Percentiles rank a stretch among this genome's conserved stretches.
Conservation (phyloP, 169 alveolate genomes). For the Neospora caninum region DNA sequence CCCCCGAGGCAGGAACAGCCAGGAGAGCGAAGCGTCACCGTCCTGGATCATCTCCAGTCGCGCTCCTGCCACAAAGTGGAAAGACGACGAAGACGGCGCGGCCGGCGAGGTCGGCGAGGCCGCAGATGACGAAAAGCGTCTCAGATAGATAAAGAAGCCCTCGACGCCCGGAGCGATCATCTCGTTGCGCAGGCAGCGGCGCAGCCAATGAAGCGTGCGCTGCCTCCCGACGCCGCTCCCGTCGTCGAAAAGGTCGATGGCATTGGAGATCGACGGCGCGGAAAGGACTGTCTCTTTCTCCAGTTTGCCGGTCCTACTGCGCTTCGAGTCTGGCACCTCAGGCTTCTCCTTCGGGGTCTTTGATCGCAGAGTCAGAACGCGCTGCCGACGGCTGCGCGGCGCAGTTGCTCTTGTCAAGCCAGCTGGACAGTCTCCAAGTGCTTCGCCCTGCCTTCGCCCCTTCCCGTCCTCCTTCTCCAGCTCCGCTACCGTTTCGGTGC, state of each 20-base stretch:
- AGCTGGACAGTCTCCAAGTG: no score
- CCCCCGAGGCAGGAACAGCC: slow-evolving; percentile 43
- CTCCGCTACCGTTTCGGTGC: no score
- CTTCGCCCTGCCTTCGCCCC: no score
- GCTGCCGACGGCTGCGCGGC: neutral
- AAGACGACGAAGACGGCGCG: neutral
- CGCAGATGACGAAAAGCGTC: neutral
- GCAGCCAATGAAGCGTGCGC: slow-evolving; percentile 43
- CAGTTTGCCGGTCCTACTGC: neutral
- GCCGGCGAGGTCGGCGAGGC: neutral
- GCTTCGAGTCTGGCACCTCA: neutral
- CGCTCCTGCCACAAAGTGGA: slow-evolving; percentile 33
- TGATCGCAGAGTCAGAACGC: neutral
- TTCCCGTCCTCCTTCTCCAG: no score
- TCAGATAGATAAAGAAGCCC: slow-evolving; percentile 24
- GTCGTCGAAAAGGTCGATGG: slow-evolving; percentile 16
- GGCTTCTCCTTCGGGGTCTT: no score
- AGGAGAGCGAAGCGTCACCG: slow-evolving; percentile 50
- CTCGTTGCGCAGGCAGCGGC: slow-evolving; percentile 12
- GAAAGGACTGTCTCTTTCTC: neutral
- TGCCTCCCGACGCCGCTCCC: slow-evolving; percentile 46
- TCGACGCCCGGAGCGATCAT: slow-evolving; percentile 3
- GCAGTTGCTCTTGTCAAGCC: neutral
- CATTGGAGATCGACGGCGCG: neutral
- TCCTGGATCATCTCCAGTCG: slow-evolving; percentile 40